Evolutionary conservation across 352 stramenopile species (phyloP).

Genomic region (Phytophthora pluvialis): DNA sequence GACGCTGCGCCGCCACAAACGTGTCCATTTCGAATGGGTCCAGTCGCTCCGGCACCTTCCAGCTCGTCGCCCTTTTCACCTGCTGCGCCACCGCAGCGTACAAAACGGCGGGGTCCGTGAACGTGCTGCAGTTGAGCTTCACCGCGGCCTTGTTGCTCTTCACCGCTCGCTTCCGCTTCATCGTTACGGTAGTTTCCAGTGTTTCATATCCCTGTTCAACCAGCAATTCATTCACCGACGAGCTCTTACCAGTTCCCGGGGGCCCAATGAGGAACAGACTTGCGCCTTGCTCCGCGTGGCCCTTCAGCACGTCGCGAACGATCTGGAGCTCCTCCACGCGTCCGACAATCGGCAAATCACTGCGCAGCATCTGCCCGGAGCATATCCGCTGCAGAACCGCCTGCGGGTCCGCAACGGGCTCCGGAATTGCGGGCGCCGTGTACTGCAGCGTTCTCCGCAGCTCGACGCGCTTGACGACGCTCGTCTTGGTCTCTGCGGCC

Average conservation of each 20-base stretch:
- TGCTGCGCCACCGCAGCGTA: conserved; percentile 45
- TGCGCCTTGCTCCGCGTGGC: conserved; percentile 9
- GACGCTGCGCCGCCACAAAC: conserved; percentile 41
- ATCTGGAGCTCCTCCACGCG: conserved; percentile 45
- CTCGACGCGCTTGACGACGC: conserved; percentile 2
- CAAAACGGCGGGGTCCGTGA: conserved; percentile 52
- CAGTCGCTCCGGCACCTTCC: conserved; percentile 40
- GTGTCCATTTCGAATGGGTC: conserved; percentile 53
- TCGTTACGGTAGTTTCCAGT: background rate
- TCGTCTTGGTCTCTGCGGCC: conserved; percentile 4
- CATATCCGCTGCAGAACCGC: conserved; percentile 43
- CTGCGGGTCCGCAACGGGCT: conserved; percentile 14
- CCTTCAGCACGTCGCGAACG: conserved; percentile 42
- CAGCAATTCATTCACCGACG: conserved; percentile 54
- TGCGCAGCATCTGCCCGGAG: conserved; percentile 25
- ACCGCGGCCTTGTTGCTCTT: conserved; percentile 32
- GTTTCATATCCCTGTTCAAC: conserved; percentile 35
- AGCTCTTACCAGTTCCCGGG: conserved; percentile 74
- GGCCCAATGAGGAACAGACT: conserved; percentile 74
- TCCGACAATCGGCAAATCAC: conserved; percentile 43
- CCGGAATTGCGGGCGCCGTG: background rate
- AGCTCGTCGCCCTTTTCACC: conserved; percentile 23
- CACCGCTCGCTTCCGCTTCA: conserved; percentile 17
- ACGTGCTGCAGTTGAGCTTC: conserved; percentile 76
- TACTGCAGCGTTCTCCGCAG: conserved; percentile 32